Evolutionary conservation across 148 eudicot species (phyloP), one percentile per base, ranked within the genome.

Genomic region (Camellia granthamiana): DNA sequence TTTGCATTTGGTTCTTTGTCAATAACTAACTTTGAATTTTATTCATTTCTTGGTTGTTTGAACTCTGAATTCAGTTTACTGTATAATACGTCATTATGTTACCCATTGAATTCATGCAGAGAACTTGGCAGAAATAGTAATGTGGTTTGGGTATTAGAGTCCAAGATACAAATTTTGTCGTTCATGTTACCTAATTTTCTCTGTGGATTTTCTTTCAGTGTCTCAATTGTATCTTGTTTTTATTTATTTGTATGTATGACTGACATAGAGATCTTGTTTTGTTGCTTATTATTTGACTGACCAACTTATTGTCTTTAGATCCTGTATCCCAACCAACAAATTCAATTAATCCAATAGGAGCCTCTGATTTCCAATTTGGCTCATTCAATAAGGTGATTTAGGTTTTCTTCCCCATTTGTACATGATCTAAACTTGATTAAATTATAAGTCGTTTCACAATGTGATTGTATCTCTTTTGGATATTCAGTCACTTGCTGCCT

Each of bases 301-400:
- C 64, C 41, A 62, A 69, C 71, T 78, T 74, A 7, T 67, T 76
- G 65, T 83, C 74, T 68, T 80, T 75, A 92, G 98, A 89, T 41
- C 79, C 89, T 21, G 77, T 85, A 66, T 87, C 89, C 81, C 88
- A 86, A 74, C 83, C 93, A 55, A 79, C 87, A 85, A 85, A 79
- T 85, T 80, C 90, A n/a, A 68, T 87, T 75, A 83, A 80, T 81
- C 89, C 85, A 82, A 71, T 87, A 21, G 81, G 69, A 63, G 87
- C 82, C 79, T 76, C 87, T 72, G 92, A 90, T 83, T 85, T 87
- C 82, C 94, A 84, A 66, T 85, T 90, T 85, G 89, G 84, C 44
- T 80, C 91, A 77, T 89, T 84, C 80, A 83, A 85, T 80, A 91
- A 93, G 97, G 97, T 91, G 81, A 69, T 51, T 65, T 38, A 58